Conservation (phyloP, 2,329 filamentous ascomycete genomes). For the Pseudogymnoascus sp. region DNA sequence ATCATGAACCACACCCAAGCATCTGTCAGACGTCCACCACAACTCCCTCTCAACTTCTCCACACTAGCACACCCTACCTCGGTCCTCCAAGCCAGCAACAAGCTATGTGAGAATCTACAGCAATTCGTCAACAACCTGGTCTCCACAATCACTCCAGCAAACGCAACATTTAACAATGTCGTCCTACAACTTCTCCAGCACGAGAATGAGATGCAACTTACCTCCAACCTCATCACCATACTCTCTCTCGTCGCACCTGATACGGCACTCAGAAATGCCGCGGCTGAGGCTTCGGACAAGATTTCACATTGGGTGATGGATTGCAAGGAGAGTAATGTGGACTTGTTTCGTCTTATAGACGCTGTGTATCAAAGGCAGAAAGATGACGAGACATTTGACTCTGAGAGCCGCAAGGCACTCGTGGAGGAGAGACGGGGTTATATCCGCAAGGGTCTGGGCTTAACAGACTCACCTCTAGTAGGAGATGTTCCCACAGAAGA, state of each 20-base stretch:
- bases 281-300: not conserved
- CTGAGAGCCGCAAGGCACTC: not conserved
- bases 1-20: not conserved
- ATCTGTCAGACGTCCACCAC: not conserved
- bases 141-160: slow-evolving; percentile 21
- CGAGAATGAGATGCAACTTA: slow-evolving; percentile 40
- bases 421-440: not conserved
- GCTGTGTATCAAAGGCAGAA: not conserved
- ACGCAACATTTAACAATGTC: slow-evolving; percentile 40
- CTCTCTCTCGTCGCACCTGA: slow-evolving; percentile 31
- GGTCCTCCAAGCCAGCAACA: not conserved
- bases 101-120: not conserved
- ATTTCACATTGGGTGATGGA: not conserved
- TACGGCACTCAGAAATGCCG: not conserved
- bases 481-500: too few species aligned
- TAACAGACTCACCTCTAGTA: too few species aligned
- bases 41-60: not conserved
- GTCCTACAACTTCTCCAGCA: slow-evolving; percentile 31
- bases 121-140: not conserved
- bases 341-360: not conserved
- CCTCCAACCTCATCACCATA: slow-evolving; percentile 43
- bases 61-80: not conserved
- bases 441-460: not conserved
- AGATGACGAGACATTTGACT: not conserved
- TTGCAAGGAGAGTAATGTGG: not conserved